Percentiles rank a stretch among this genome's conserved stretches.
Conservation (phyloP, 2,329 filamentous ascomycete species). For the Diaporthe vexans region DNA sequence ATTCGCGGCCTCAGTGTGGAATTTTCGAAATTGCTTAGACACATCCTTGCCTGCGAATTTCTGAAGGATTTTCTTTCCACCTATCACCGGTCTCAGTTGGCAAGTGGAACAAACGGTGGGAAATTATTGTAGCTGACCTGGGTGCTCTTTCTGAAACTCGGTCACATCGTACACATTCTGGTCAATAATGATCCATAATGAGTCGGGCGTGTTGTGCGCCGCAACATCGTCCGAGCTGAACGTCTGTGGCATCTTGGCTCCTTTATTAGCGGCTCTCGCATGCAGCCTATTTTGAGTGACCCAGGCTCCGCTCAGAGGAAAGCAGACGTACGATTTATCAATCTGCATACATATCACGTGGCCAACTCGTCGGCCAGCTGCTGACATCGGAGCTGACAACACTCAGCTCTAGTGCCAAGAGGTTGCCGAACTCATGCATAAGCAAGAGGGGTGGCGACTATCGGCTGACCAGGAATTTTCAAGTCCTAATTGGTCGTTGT, state of each 20-base stretch:
- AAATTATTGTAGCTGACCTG: conserved; percentile 67
- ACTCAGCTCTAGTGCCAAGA: background rate
- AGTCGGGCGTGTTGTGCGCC: conserved; percentile 88
- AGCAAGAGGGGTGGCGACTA: background rate
- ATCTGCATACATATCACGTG: too few relatives aligned
- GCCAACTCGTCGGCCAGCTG: background rate
- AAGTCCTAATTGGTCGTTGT: background rate
- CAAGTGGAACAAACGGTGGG: background rate
- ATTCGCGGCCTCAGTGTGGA: conserved; percentile 79
- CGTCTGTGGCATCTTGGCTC: conserved; percentile 81
- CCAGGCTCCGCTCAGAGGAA: too few relatives aligned
- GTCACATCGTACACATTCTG: conserved; percentile 97
- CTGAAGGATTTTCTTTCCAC: conserved; percentile 75
- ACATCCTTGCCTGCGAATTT: conserved; percentile 76
- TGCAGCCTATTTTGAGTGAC: background rate
- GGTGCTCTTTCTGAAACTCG: conserved; percentile 87
- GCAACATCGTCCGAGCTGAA: conserved; percentile 90
- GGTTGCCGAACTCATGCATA: background rate
- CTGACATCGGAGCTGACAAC: conserved; percentile 11
- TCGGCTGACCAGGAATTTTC: background rate
- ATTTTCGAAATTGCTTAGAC: conserved; percentile 78
- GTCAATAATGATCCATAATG: conserved; percentile 91
- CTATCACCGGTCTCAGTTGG: conserved; percentile 49
- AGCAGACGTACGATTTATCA: background rate
- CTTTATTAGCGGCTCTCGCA: background rate